A percentile compares a stretch with the other conserved stretches of the same genome.
Evolutionary conservation across 306 rosid species (phyloP).

Genomic region (Corylus avellana): DNA sequence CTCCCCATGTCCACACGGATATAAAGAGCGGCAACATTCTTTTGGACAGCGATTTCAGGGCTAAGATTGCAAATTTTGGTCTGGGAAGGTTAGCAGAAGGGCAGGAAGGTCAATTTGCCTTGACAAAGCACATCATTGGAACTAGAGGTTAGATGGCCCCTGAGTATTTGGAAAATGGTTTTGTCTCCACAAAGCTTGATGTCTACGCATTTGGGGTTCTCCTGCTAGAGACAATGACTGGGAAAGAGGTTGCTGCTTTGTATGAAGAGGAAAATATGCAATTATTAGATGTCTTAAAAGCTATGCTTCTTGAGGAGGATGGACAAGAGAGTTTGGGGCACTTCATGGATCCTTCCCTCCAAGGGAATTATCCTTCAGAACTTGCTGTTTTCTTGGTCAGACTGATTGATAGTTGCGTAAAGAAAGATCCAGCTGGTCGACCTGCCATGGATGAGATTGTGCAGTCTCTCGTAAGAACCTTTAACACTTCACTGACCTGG

Average conservation of each 20-base stretch:
- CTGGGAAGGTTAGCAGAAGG: slow-evolving; percentile 57
- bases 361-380: slow-evolving; percentile 56
- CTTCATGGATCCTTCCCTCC: slow-evolving; percentile 58
- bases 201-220: slow-evolving; percentile 80
- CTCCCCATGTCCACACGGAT: slow-evolving; percentile 83
- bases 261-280: slow-evolving; percentile 36
- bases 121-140: slow-evolving; percentile 82
- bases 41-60: slow-evolving; percentile 63
- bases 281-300: slow-evolving; percentile 38
- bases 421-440: slow-evolving; percentile 59
- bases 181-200: slow-evolving; percentile 77
- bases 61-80: slow-evolving; percentile 62
- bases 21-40: slow-evolving; percentile 64
- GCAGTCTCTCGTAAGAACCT: slow-evolving; percentile 48
- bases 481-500: slow-evolving; percentile 67
- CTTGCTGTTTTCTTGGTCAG: slow-evolving; percentile 51
- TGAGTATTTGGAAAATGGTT: slow-evolving; percentile 81
- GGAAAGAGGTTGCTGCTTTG: slow-evolving; percentile 63
- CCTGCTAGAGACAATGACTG: slow-evolving; percentile 66
- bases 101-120: slow-evolving; percentile 49
- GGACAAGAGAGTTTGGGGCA: slow-evolving; percentile 45
- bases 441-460: slow-evolving; percentile 75
- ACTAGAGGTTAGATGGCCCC: slow-evolving; percentile 94
- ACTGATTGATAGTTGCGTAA: slow-evolving; percentile 49
- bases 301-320: slow-evolving; percentile 30